Evolutionary conservation across 352 stramenopile genomes (phyloP).

Genomic region (Saprolegnia diclina): DNA sequence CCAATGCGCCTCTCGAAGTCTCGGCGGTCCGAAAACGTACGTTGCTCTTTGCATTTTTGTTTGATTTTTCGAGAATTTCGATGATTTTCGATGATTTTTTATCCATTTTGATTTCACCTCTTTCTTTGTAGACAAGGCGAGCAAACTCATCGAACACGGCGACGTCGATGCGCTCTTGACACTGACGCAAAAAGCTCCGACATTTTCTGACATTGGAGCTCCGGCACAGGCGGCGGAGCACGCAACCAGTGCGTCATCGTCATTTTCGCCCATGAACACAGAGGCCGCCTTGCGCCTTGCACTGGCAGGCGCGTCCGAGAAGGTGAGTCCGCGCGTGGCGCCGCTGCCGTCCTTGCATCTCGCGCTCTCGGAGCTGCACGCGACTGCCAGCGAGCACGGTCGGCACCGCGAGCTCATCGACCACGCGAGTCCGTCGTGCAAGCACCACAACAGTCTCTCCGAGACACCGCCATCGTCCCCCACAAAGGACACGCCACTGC

Average conservation of each 20-base stretch:
- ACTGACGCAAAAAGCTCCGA: neutral
- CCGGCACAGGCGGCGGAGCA: neutral
- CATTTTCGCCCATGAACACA: neutral
- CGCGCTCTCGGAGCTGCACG: neutral
- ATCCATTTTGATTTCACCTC: too few species aligned
- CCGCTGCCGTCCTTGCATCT: neutral
- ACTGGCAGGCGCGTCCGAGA: neutral
- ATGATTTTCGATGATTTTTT: too few species aligned
- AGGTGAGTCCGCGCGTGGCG: neutral
- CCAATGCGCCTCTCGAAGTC: neutral
- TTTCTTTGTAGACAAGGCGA: neutral
- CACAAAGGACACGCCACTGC: conserved; percentile 39
- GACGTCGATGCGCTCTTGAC: conserved; percentile 3
- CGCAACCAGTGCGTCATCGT: neutral
- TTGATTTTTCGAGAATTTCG: too few species aligned
- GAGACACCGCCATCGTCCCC: conserved; percentile 34
- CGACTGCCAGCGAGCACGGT: neutral
- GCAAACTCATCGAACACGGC: neutral
- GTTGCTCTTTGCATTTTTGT: neutral
- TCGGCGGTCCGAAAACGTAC: neutral
- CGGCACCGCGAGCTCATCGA: neutral
- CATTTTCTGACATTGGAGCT: neutral
- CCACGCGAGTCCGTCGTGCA: neutral
- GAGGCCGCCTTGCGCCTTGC: neutral
- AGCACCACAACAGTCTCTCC: neutral